Evolutionary conservation across 1,284 basidiomycete genomes (phyloP).

Genomic region (Leucoagaricus sp.): DNA sequence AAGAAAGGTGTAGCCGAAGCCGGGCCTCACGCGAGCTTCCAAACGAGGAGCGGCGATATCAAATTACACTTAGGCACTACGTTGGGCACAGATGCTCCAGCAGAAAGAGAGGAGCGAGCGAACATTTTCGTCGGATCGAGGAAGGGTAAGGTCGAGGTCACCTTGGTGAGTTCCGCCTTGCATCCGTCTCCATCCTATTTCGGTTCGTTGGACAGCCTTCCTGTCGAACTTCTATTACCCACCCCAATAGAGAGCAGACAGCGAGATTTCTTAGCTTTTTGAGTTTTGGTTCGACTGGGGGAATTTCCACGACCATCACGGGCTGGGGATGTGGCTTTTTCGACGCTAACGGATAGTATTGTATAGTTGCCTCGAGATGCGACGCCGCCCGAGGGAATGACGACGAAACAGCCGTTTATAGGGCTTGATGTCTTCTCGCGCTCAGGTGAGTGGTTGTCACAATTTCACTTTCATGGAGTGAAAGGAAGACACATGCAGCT

Average conservation of each 20-base stretch:
- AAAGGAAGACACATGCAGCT: constrained; percentile 4
- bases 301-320: constrained; percentile 15
- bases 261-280: background rate
- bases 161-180: constrained; percentile 31
- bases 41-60: constrained; percentile 38
- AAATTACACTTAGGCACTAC: constrained; percentile 36
- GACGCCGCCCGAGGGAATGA: constrained; percentile 4
- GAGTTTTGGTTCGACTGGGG: background rate
- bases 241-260: background rate
- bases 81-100: constrained; percentile 22
- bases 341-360: constrained; percentile 1
- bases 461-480: background rate
- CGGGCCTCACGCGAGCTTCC: constrained; percentile 39
- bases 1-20: constrained; percentile 24
- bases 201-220: background rate
- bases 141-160: constrained; percentile 37
- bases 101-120: constrained; percentile 29
- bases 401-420: constrained; percentile 32
- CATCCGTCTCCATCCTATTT: background rate
- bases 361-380: constrained; percentile 11
- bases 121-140: constrained; percentile 34
- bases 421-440: constrained; percentile 36
- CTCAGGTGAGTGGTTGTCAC: constrained; percentile 27
- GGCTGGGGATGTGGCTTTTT: background rate
- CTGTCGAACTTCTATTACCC: constrained; percentile 13